phyloP scores from a whole-genome alignment of 805 yeast species.

The Clavispora vitiphila region DNA sequence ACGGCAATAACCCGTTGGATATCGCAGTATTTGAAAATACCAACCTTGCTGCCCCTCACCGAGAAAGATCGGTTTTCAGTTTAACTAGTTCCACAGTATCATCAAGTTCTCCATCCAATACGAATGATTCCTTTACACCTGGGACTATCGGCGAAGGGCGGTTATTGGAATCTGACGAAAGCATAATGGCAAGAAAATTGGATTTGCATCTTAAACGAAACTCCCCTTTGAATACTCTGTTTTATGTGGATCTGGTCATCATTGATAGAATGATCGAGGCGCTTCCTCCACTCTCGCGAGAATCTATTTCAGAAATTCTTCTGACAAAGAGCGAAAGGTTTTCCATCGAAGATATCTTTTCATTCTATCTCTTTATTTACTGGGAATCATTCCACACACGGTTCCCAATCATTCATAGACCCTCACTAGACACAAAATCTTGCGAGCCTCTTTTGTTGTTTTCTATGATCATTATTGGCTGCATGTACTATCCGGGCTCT shows the following conservation, averaged over 20 bases:
- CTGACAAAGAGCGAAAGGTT: slow-evolving; percentile 18
- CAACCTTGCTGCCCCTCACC: background rate
- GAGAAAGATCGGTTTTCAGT: background rate
- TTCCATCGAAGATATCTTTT: slow-evolving; percentile 28
- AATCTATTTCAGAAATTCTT: slow-evolving; percentile 23
- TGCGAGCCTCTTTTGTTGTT: slow-evolving; percentile 48
- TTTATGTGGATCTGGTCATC: slow-evolving; percentile 33
- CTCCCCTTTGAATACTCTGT: slow-evolving; percentile 25
- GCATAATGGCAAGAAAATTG: slow-evolving; percentile 6
- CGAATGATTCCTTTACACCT: slow-evolving; percentile 20
- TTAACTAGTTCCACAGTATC: slow-evolving; percentile 18
- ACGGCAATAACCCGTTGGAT: slow-evolving; percentile 35
- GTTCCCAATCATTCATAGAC: slow-evolving; percentile 54
- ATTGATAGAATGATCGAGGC: slow-evolving; percentile 30
- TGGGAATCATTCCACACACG: slow-evolving; percentile 61
- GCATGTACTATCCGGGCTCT: slow-evolving; percentile 35
- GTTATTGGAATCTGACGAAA: slow-evolving; percentile 2
- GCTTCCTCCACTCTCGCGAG: slow-evolving; percentile 23
- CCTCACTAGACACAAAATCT: slow-evolving; percentile 47
- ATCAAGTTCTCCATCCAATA: slow-evolving; percentile 30
- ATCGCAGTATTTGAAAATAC: slow-evolving; percentile 20
- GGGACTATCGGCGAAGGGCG: slow-evolving; percentile 10
- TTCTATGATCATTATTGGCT: slow-evolving; percentile 55
- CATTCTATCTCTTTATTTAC: slow-evolving; percentile 37
- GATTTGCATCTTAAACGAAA: slow-evolving; percentile 21